These are phyloP conservation scores for Ambrosiella xylebori DNA, from an alignment of 2,329 filamentous ascomycete genomes.

Conservation along the genomic window DNA sequence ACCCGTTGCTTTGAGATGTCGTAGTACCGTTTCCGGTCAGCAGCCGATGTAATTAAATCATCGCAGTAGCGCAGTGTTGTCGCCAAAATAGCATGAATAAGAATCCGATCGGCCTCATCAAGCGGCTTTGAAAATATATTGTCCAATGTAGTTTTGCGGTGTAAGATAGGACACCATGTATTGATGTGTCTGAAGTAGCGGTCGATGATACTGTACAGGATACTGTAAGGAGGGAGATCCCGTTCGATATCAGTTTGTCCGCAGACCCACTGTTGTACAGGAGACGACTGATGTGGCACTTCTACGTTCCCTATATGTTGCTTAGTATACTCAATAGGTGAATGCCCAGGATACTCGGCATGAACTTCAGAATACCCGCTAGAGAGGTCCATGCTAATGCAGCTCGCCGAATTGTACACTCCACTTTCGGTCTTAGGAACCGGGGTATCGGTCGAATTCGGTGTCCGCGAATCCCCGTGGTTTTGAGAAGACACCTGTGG, in stretches of 20 bases:
- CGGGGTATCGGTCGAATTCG: not conserved
- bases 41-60: slow-evolving; percentile 56
- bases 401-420: not conserved
- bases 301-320: not conserved
- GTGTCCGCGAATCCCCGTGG: not conserved
- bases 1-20: slow-evolving; percentile 72
- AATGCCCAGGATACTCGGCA: slow-evolving; percentile 9
- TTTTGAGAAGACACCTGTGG: not conserved
- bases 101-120: slow-evolving; percentile 56
- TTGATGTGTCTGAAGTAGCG: slow-evolving; percentile 68
- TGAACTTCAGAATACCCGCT: not conserved
- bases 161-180: slow-evolving; percentile 79
- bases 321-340: slow-evolving; percentile 2
- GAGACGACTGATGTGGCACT: not conserved
- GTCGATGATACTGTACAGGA: slow-evolving; percentile 55
- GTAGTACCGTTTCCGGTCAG: slow-evolving; percentile 59
- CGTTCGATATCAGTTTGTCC: slow-evolving; percentile 27
- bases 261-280: not conserved
- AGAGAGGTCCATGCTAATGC: not conserved
- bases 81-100: slow-evolving; percentile 77
- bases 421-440: not conserved
- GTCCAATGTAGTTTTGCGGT: slow-evolving; percentile 66
- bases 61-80: slow-evolving; percentile 73
- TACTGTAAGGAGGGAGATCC: slow-evolving; percentile 57
- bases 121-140: slow-evolving; percentile 66